These are phyloP conservation scores for Aspergillus cavernicola DNA, from an alignment of 495 filamentous ascomycete genomes.

Conservation along the genomic window DNA sequence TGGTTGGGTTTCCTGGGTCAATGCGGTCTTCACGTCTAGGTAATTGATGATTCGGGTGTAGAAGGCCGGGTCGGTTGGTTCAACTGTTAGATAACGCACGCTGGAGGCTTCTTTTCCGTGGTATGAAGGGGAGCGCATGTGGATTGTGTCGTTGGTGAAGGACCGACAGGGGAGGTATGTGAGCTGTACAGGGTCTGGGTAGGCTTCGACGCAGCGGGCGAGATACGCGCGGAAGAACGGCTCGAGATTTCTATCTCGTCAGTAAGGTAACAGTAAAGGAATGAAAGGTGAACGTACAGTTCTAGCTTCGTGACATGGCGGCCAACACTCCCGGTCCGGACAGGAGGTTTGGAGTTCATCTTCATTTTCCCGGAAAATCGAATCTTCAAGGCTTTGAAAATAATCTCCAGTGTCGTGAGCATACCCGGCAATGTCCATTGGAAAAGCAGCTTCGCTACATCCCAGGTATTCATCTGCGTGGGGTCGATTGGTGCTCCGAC, in stretches of 20 bases:
- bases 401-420: conserved; percentile 9
- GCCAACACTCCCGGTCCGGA: conserved; percentile 10
- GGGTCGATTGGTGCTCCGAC: conserved; percentile 9
- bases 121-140: conserved; percentile 7
- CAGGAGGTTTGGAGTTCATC: conserved; percentile 11
- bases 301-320: conserved; percentile 7
- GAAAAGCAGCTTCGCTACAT: neutral
- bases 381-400: conserved; percentile 10
- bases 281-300: neutral
- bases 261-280: neutral
- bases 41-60: conserved; percentile 8
- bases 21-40: neutral
- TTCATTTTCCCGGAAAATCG: conserved; percentile 1
- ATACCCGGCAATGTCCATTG: conserved; percentile 10
- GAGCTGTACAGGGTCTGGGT: conserved; percentile 6
- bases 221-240: conserved; percentile 14
- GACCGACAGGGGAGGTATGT: conserved; percentile 13
- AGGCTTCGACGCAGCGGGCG: neutral
- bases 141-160: conserved; percentile 8
- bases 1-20: neutral
- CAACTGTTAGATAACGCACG: conserved; percentile 1
- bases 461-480: neutral
- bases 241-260: conserved; percentile 8
- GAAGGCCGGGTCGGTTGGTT: conserved; percentile 9
- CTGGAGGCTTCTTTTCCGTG: neutral